These are phyloP conservation scores for Vaccinium vitisidaea DNA, from an alignment of 148 eudicot genomes.

Conservation along the genomic window DNA sequence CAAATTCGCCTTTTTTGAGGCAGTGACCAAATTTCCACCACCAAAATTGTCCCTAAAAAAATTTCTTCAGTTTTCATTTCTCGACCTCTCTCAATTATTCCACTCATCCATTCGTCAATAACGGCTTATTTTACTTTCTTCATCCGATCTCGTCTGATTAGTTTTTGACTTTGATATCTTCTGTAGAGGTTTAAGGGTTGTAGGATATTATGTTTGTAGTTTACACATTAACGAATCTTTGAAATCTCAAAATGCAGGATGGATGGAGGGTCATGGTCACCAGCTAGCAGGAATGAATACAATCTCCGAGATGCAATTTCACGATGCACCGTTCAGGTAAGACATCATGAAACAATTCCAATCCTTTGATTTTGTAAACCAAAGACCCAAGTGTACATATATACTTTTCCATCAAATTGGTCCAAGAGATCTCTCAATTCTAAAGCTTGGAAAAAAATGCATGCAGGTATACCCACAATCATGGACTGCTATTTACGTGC, in stretches of 20 bases:
- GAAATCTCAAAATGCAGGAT: slow-evolving; percentile 49
- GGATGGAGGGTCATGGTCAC: slow-evolving; percentile 90
- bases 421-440: background rate
- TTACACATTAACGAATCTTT: background rate
- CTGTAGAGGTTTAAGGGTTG: background rate
- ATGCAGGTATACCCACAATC: slow-evolving; percentile 86
- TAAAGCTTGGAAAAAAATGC: background rate
- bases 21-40: background rate
- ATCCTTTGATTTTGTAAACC: background rate
- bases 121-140: background rate
- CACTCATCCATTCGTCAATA: background rate
- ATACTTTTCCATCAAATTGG: background rate
- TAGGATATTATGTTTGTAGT: background rate
- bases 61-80: background rate
- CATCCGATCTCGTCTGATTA: background rate
- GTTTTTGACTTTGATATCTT: background rate
- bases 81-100: background rate
- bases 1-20: background rate
- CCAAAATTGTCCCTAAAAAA: background rate
- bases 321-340: slow-evolving; percentile 80
- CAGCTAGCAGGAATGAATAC: slow-evolving; percentile 64
- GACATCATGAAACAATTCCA: background rate
- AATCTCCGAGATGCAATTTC: slow-evolving; percentile 88
- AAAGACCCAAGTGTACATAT: background rate
- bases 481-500: slow-evolving; percentile 79